Base-by-base conservation (phyloP, 1,139 yeast species). In the Yueomyces sp. region DNA sequence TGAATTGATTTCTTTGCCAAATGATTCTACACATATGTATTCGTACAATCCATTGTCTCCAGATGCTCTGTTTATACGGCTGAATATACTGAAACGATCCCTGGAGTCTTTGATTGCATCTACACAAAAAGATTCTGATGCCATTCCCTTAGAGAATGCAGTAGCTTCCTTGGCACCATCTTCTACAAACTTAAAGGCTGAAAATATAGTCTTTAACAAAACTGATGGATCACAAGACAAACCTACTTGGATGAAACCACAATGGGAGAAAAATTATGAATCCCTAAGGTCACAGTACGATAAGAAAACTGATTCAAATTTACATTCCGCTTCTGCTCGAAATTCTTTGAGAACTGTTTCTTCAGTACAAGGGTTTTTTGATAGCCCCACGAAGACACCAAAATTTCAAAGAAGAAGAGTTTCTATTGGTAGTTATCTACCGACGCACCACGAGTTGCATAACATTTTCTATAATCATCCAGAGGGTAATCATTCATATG, bases 31-130 rank as follows among this genome's bases (percentile, higher is more conserved):
- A 2, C 91, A 82, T 56, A 82, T 94, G 2, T 85, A 81, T 55
- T 82, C 94, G 0, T 85, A 83, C 59, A 86, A 91, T 3, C 85
- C 82, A 46, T 66, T 82, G 43, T 79, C 91, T 4, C 91, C 86
- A 19, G 81, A 82, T 55, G 80, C 93, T 1, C 63, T 85, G 46
- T 84, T 91, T 0, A 73, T 83, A 44, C 66, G 95, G 43, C 65
- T 84, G 47, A 79, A 79, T 47, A 87, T 83, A 26, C 66, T 85
- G 53, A 81, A 78, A 53, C 65, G 93, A 48, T 81, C 91, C 4
- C 63, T 85, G 42, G 85, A 83, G 57, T 81, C 83, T 28, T 47
- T 56, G 48, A 51, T 55, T 34, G 47, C 50, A 25, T 54, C 54
- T 40, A 33, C 35, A 6, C 6, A 19, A 4, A 9, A 11, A 9